phyloP scores from a whole-genome alignment of 768 basidiomycete species.

The Suillus alpinus region DNA sequence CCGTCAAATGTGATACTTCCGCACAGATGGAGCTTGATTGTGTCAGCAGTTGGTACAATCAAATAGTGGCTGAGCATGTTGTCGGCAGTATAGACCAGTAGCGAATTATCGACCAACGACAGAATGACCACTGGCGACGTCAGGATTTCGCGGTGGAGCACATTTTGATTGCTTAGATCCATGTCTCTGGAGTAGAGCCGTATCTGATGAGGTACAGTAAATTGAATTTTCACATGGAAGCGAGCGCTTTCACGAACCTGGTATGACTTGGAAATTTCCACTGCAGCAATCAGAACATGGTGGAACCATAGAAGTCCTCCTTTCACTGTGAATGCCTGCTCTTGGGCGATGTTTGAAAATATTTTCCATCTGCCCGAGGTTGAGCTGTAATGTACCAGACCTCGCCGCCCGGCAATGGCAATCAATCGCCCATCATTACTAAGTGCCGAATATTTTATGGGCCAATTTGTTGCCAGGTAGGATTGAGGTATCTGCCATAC shows the following conservation, averaged over 20 bases:
- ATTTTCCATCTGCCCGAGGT: constrained; percentile 94
- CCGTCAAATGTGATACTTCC: constrained; percentile 94
- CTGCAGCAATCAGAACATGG: constrained; percentile 88
- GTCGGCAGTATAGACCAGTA: constrained; percentile 91
- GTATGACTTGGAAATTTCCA: constrained; percentile 76
- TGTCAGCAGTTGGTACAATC: constrained; percentile 78
- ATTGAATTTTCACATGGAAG: constrained; percentile 1
- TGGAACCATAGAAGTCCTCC: constrained; percentile 97
- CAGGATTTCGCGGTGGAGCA: constrained; percentile 78
- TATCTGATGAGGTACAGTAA: constrained; percentile 48
- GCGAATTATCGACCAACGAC: constrained; percentile 90
- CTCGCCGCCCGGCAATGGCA: constrained; percentile 88
- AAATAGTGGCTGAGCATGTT: constrained; percentile 93
- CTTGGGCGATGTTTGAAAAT: constrained; percentile 78
- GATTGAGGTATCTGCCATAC: constrained; percentile 72
- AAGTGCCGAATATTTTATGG: constrained; percentile 87
- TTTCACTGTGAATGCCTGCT: constrained; percentile 81
- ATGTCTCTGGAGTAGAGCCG: constrained; percentile 92
- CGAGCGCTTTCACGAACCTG: constrained; percentile 47
- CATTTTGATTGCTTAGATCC: constrained; percentile 78
- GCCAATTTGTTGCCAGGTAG: constrained; percentile 93
- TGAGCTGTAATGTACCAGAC: constrained; percentile 91
- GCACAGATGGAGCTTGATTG: constrained; percentile 84
- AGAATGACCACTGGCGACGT: constrained; percentile 79
- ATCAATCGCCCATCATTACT: constrained; percentile 89